Evolutionary conservation across 1,284 basidiomycete species (phyloP).

Genomic region (Phenoliferia sp.): DNA sequence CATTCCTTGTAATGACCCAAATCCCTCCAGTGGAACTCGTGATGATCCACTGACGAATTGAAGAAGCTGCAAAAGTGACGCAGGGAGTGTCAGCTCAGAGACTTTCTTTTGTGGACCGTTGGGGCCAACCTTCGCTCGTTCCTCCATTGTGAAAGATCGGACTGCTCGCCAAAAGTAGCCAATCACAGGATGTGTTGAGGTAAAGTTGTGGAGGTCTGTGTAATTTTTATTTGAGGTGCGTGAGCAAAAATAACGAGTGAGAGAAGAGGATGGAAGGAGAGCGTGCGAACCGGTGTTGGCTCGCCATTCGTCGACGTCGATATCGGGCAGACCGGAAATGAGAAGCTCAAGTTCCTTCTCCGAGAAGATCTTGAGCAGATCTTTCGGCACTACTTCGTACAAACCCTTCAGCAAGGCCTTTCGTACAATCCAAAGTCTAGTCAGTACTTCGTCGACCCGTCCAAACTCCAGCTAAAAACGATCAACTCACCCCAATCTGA

Average conservation of each 20-base stretch:
- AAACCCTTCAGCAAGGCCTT: conserved; percentile 86
- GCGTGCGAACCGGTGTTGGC: conserved; percentile 88
- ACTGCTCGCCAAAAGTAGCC: conserved; percentile 99
- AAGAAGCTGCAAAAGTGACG: too few species aligned
- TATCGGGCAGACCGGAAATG: conserved; percentile 71
- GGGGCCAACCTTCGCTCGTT: conserved; percentile 67
- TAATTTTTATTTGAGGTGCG: background rate
- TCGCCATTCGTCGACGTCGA: conserved; percentile 97
- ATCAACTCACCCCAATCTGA: conserved; percentile 63
- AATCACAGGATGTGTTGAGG: conserved; percentile 75
- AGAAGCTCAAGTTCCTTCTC: conserved; percentile 87
- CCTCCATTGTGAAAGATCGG: conserved; percentile 94
- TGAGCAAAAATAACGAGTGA: background rate
- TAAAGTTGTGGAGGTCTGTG: conserved; percentile 43
- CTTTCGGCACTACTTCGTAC: conserved; percentile 91
- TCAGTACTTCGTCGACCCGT: too few species aligned
- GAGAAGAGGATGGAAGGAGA: conserved; percentile 51
- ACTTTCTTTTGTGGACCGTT: too few species aligned
- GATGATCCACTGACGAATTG: conserved; percentile 93
- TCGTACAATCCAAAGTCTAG: background rate
- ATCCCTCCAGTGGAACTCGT: conserved; percentile 63
- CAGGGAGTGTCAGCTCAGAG: too few species aligned
- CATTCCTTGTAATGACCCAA: conserved; percentile 36
- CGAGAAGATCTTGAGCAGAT: conserved; percentile 75
- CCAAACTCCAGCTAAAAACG: too few species aligned